Base-by-base conservation (phyloP, 176 grass and related monocot genomes). In the Tillandsia fasciculata region DNA sequence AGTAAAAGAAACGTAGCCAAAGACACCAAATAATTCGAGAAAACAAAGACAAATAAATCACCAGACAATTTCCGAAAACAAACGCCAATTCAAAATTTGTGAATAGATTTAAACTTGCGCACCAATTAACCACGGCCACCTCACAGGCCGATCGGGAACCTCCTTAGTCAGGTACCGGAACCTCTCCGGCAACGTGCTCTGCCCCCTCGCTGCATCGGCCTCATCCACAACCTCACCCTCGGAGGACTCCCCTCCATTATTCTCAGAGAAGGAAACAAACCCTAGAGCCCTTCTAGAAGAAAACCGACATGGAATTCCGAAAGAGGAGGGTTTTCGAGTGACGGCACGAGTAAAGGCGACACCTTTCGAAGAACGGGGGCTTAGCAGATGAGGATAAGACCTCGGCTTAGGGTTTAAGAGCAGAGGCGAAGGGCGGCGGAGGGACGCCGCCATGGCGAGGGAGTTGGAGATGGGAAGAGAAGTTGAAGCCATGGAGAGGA, bases 121-220 rank as follows among this genome's bases (percentile, higher is more conserved):
- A 82, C 80, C 67, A 50, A 66, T 49, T 23, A 71, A n/a, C 73
- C 73, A 82, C 10, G 69, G 73, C 73, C 50, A 76, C 74, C 74
- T 65, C 59, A 66, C 63, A 9, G 79, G 72, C 20, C 57, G 72
- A 76, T 76, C 73, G 42, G 72, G 79, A 10, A 49, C 73, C 59
- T 71, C 72, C 67, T 82, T 76, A 27, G 73, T 71, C 20, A 76
- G 50, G 48, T 65, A 9, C 2, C 71, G 75, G 47, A 77, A 77
- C 75, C 75, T 77, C 52, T 77, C 75, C 53, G 75, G 75, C 65
- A 77, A n/a, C 33, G 75, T 77, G 75, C 75, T 77, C 65, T 77
- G 52, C 9, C 75, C 75, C 20, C 75, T 69, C 42, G 53, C 33
- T 53, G 54, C 53, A 63, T 69, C 66, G 2, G 13, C 52, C 10